A percentile compares a stretch with the other conserved stretches of the same genome.
Conservation (phyloP, 1,284 basidiomycete genomes). For the Ustilago loliicola region DNA sequence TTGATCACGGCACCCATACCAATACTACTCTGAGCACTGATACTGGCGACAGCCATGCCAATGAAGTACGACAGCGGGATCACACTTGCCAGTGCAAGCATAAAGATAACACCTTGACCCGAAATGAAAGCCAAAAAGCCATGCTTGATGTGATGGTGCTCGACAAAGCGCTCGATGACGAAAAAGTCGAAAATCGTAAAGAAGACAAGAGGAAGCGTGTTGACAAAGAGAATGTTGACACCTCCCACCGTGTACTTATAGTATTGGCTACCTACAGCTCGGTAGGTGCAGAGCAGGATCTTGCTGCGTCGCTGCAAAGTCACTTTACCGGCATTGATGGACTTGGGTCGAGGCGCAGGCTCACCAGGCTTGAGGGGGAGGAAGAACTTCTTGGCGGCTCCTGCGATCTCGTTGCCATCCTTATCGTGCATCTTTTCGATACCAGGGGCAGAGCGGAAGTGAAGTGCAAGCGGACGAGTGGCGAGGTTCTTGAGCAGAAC, state of each 20-base stretch:
- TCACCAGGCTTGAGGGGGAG: slow-evolving; percentile 71
- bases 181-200: slow-evolving; percentile 95
- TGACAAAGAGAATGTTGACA: slow-evolving; percentile 98
- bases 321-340: slow-evolving; percentile 73
- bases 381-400: slow-evolving; percentile 48
- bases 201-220: slow-evolving; percentile 91
- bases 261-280: slow-evolving; percentile 89
- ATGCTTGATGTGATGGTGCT: slow-evolving; percentile 75
- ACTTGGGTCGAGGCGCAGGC: slow-evolving; percentile 70
- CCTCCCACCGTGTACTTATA: slow-evolving; percentile 99
- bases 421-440: slow-evolving; percentile 49
- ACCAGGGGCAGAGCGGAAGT: slow-evolving; percentile 79
- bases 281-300: slow-evolving; percentile 94
- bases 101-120: slow-evolving; percentile 84
- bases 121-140: slow-evolving; percentile 80
- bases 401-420: slow-evolving; percentile 64
- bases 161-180: slow-evolving; percentile 81
- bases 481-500: slow-evolving; percentile 87
- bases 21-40: slow-evolving; percentile 96
- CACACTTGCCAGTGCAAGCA: slow-evolving; percentile 87
- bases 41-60: slow-evolving; percentile 99
- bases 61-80: slow-evolving; percentile 99
- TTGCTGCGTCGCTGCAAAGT: slow-evolving; percentile 73
- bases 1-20: slow-evolving; percentile 99
- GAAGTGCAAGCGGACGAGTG: slow-evolving; percentile 84